phyloP scores from a whole-genome alignment of 1,139 yeast genomes.

The Blastobotrys proliferans region DNA sequence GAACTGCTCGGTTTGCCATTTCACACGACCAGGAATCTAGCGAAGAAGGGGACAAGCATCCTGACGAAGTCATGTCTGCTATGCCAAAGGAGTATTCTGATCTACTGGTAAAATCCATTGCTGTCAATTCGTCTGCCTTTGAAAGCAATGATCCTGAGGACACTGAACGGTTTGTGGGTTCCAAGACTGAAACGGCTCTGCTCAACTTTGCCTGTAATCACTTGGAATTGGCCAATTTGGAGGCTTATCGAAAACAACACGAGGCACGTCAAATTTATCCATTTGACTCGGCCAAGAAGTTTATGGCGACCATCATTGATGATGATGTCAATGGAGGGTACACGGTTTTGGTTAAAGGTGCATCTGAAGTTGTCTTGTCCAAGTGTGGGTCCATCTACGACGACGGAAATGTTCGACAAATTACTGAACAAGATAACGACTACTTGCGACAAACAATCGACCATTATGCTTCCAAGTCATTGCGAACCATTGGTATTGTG shows the following conservation, averaged over 20 bases:
- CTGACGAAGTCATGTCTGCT: conserved; percentile 36
- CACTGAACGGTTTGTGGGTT: conserved; percentile 63
- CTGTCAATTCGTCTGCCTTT: conserved; percentile 84
- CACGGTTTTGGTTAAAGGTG: conserved; percentile 81
- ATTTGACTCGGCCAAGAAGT: conserved; percentile 87
- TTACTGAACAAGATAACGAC: conserved; percentile 35
- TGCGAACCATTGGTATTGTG: conserved; percentile 81
- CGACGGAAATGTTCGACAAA: conserved; percentile 26
- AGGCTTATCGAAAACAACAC: conserved; percentile 38
- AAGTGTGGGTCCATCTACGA: conserved; percentile 42
- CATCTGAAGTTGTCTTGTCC: conserved; percentile 79
- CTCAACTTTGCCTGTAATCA: conserved; percentile 61
- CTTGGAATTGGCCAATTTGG: conserved; percentile 45
- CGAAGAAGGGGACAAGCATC: conserved; percentile 17
- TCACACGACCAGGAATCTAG: conserved; percentile 16
- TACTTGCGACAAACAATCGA: conserved; percentile 48
- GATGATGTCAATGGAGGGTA: conserved; percentile 32
- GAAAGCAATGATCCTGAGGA: conserved; percentile 41
- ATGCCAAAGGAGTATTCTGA: conserved; percentile 21
- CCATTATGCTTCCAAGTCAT: conserved; percentile 66
- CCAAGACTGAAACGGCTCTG: conserved; percentile 91
- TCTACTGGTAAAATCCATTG: conserved; percentile 56
- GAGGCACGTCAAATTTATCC: conserved; percentile 71
- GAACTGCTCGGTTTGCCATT: conserved; percentile 35
- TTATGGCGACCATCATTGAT: conserved; percentile 74